These are phyloP conservation scores for Penicillium sp. DNA, from an alignment of 2,329 filamentous ascomycete genomes.

Conservation along the genomic window DNA sequence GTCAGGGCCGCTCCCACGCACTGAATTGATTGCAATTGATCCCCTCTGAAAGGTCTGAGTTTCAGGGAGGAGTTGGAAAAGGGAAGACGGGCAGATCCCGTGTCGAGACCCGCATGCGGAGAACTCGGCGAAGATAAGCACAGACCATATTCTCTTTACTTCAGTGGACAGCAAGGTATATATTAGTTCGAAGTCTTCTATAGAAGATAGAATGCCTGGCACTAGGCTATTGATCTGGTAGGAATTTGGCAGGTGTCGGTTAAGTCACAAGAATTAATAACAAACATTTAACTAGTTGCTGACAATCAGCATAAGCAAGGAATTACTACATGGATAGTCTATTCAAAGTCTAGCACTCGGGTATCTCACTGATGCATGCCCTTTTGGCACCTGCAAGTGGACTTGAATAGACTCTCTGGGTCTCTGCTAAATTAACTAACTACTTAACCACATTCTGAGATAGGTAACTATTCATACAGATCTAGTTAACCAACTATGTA, in stretches of 20 bases:
- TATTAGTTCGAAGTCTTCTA: not conserved
- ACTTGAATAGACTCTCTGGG: too few species aligned
- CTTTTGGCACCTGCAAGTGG: too few species aligned
- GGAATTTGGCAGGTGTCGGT: not conserved
- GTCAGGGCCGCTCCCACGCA: not conserved
- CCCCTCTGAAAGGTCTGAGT: not conserved
- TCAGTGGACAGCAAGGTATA: not conserved
- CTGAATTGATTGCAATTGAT: not conserved
- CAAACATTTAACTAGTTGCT: not conserved
- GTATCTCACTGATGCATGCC: too few species aligned
- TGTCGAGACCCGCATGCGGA: not conserved
- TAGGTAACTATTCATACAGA: too few species aligned
- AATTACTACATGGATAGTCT: too few species aligned
- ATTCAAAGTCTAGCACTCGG: too few species aligned
- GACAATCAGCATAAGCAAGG: not conserved
- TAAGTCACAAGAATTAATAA: too few species aligned
- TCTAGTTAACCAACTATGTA: too few species aligned
- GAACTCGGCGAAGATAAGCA: not conserved
- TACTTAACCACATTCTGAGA: too few species aligned
- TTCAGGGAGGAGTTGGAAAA: not conserved
- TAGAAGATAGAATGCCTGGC: too few species aligned
- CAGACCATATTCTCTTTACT: not conserved
- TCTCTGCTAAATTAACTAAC: too few species aligned
- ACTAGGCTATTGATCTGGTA: not conserved
- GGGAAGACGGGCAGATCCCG: not conserved